Evolutionary conservation across 805 yeast species (phyloP).

Genomic region (Myxozyma geophila): DNA sequence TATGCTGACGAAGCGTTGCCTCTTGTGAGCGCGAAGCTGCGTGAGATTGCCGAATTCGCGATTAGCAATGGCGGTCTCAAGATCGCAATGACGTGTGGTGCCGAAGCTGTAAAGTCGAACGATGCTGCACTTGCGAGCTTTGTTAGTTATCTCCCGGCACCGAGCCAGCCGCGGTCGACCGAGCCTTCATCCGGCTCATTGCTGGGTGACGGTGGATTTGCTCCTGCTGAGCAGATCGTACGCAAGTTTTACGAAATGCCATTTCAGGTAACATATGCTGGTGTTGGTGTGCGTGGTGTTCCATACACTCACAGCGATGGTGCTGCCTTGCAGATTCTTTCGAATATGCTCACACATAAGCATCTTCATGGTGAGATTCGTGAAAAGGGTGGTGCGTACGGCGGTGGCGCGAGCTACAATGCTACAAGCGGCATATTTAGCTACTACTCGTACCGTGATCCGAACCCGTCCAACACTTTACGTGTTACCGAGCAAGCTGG

Average conservation of each 20-base stretch:
- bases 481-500: constrained; percentile 61
- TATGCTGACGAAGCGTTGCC: constrained; percentile 57
- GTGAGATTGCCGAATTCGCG: constrained; percentile 40
- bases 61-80: constrained; percentile 43
- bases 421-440: constrained; percentile 79
- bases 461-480: constrained; percentile 75
- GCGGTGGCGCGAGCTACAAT: constrained; percentile 88
- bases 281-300: constrained; percentile 68
- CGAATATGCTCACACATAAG: constrained; percentile 80
- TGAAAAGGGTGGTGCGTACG: constrained; percentile 97
- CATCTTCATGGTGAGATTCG: constrained; percentile 86
- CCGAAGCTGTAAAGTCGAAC: constrained; percentile 40
- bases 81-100: constrained; percentile 64
- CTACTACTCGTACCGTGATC: constrained; percentile 92
- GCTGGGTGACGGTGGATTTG: not conserved
- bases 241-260: constrained; percentile 67
- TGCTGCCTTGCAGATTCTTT: constrained; percentile 79
- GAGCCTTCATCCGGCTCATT: constrained; percentile 9
- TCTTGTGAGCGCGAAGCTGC: constrained; percentile 65
- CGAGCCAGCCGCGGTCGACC: constrained; percentile 10
- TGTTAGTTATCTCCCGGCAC: constrained; percentile 16
- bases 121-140: constrained; percentile 22
- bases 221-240: constrained; percentile 11
- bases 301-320: constrained; percentile 73
- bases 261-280: constrained; percentile 84